phyloP scores from a whole-genome alignment of 768 basidiomycete species.

The Tulasnella sp. region DNA sequence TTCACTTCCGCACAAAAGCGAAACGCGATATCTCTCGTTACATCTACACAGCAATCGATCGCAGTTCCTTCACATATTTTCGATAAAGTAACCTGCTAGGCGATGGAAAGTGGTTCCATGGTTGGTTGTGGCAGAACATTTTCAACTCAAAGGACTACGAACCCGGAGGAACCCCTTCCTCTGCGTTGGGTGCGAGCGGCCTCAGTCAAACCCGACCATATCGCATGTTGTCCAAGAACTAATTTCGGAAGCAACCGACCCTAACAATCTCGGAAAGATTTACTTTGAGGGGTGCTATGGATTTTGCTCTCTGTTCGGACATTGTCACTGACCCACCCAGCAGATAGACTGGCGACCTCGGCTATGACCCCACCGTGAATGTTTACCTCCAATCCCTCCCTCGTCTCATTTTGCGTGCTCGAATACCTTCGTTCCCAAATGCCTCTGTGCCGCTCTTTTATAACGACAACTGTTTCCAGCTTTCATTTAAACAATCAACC shows the following conservation, averaged over 20 bases:
- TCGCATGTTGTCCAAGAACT: conserved; percentile 94
- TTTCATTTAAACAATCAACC: not conserved
- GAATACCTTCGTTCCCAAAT: not conserved
- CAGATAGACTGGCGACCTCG: not conserved
- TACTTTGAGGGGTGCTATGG: conserved; percentile 57
- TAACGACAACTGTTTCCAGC: not conserved
- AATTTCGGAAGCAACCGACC: conserved; percentile 86
- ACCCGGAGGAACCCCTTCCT: too few species aligned
- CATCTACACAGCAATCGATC: too few species aligned
- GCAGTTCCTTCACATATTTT: too few species aligned
- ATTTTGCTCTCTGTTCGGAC: not conserved
- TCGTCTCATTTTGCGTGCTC: not conserved
- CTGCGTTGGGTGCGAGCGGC: too few species aligned
- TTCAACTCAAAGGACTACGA: too few species aligned
- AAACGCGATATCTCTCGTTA: too few species aligned
- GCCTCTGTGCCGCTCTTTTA: not conserved
- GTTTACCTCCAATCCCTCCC: not conserved
- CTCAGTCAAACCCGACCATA: conserved; percentile 80
- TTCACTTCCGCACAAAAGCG: too few species aligned
- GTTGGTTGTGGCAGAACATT: too few species aligned
- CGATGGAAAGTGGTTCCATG: too few species aligned
- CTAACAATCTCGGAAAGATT: conserved; percentile 76
- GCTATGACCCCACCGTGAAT: not conserved
- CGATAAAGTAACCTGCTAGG: too few species aligned
- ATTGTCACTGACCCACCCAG: not conserved